These are phyloP conservation scores for Pseudocercospora fuligena DNA, from an alignment of 2,329 filamentous ascomycete species.

Conservation along the genomic window DNA sequence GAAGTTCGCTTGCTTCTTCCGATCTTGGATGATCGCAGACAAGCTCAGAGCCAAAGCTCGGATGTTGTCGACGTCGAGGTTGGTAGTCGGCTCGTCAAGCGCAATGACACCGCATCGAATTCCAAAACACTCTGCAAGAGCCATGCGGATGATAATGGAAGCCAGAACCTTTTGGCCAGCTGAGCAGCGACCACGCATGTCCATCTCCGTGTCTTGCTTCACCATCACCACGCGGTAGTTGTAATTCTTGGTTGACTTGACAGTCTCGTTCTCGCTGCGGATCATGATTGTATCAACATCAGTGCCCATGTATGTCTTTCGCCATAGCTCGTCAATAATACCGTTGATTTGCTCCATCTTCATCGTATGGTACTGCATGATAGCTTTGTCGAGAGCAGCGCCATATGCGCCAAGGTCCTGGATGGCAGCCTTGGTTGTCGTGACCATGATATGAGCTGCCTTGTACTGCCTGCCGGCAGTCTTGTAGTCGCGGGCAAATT, in stretches of 20 bases:
- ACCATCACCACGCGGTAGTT: constrained; percentile 98
- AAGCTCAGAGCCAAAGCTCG: constrained; percentile 82
- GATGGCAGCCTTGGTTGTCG: constrained; percentile 89
- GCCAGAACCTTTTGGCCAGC: constrained; percentile 96
- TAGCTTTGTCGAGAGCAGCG: constrained; percentile 87
- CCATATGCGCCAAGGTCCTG: constrained; percentile 86
- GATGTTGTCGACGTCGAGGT: constrained; percentile 95
- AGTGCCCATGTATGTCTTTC: constrained; percentile 92
- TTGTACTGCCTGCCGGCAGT: constrained; percentile 80
- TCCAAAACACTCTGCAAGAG: constrained; percentile 94
- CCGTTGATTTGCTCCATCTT: constrained; percentile 99
- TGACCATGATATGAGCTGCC: constrained; percentile 85
- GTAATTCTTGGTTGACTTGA: constrained; percentile 78
- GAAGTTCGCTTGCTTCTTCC: constrained; percentile 88
- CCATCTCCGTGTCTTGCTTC: constrained; percentile 96
- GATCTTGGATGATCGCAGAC: constrained; percentile 81
- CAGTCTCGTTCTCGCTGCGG: constrained; percentile 82
- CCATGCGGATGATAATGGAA: constrained; percentile 95
- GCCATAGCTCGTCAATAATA: constrained; percentile 96
- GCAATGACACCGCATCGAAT: constrained; percentile 95
- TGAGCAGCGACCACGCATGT: constrained; percentile 97
- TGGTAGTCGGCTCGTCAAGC: constrained; percentile 96
- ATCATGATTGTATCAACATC: constrained; percentile 97
- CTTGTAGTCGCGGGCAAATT: constrained; percentile 87
- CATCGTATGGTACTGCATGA: constrained; percentile 93